A percentile compares a stretch with the other conserved stretches of the same genome.
phyloP scores from a whole-genome alignment of 768 basidiomycete genomes.

The Nidularia sp. region DNA sequence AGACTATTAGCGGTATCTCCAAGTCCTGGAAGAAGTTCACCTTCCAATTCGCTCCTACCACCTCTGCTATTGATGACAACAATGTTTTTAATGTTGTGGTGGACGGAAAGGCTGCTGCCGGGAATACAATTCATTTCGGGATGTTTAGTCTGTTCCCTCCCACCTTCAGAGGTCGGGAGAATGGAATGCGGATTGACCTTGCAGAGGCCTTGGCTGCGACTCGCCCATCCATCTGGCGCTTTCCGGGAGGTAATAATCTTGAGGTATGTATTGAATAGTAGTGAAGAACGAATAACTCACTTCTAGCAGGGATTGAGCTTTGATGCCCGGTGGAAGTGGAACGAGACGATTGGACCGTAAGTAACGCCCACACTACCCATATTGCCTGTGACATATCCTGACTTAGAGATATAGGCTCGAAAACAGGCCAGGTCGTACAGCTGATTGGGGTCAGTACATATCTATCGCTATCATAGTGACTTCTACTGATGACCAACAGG shows the following conservation, averaged over 20 bases:
- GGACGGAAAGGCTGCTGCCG: slow-evolving; percentile 35
- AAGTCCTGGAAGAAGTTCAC: slow-evolving; percentile 45
- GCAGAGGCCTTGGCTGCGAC: slow-evolving; percentile 38
- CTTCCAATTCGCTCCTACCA: slow-evolving; percentile 34
- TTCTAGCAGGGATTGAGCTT: slow-evolving; percentile 36
- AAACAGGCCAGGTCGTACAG: slow-evolving; percentile 23
- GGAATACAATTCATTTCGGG: slow-evolving; percentile 43
- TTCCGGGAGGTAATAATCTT: slow-evolving; percentile 38
- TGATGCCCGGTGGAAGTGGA: slow-evolving; percentile 57
- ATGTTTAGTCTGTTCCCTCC: slow-evolving; percentile 63
- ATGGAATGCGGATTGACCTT: slow-evolving; percentile 59
- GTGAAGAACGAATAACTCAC: no score
- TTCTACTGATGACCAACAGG: slow-evolving; percentile 20
- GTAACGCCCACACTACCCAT: slow-evolving; percentile 6
- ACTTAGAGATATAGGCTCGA: slow-evolving; percentile 18
- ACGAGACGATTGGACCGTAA: slow-evolving; percentile 49
- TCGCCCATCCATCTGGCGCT: slow-evolving; percentile 36
- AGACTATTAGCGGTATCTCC: slow-evolving; percentile 21
- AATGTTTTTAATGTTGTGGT: slow-evolving; percentile 52
- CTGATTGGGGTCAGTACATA: slow-evolving; percentile 33
- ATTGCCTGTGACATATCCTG: neutral
- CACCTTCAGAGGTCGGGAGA: slow-evolving; percentile 51
- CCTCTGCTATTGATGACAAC: slow-evolving; percentile 33
- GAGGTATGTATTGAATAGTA: slow-evolving; percentile 9
- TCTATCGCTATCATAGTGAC: no score